phyloP scores from a whole-genome alignment of 352 stramenopile genomes.

The Pythium phragmitis region DNA sequence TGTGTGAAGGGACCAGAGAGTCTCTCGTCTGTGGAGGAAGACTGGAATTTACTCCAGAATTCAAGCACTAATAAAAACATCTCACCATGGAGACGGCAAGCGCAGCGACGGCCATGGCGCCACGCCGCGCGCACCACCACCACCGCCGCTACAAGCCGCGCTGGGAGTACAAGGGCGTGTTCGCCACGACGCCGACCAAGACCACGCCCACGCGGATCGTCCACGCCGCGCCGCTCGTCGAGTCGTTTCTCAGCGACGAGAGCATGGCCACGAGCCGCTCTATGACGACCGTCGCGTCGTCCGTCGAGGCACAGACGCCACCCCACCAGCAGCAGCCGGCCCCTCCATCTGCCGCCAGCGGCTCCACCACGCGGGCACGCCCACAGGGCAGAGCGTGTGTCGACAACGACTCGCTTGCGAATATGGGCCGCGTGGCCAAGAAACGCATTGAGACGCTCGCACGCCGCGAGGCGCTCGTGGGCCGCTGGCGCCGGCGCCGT shows the following conservation, averaged over 20 bases:
- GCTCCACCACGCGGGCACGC: too few species aligned
- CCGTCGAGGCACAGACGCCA: not conserved
- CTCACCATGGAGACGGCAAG: too few species aligned
- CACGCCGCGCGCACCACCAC: not conserved
- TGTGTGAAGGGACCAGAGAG: too few species aligned
- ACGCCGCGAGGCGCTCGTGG: conserved; percentile 45
- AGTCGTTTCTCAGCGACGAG: conserved; percentile 20
- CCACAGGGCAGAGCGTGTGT: conserved; percentile 3
- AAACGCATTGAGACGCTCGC: conserved; percentile 42
- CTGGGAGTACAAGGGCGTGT: conserved; percentile 12
- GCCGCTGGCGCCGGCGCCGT: conserved; percentile 33
- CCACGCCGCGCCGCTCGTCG: not conserved
- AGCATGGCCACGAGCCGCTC: conserved; percentile 17
- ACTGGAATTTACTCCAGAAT: too few species aligned
- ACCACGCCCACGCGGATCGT: not conserved
- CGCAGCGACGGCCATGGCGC: not conserved
- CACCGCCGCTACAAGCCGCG: not conserved
- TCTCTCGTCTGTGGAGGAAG: too few species aligned
- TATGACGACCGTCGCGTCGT: conserved; percentile 3
- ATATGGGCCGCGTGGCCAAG: conserved; percentile 38
- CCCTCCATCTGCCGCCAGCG: not conserved
- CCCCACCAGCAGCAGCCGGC: not conserved
- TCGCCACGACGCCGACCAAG: not conserved
- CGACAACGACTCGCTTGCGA: conserved; percentile 35
- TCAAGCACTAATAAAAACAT: too few species aligned